phyloP scores from a whole-genome alignment of 176 grass and related monocot genomes.

The Panicum miliaceum region DNA sequence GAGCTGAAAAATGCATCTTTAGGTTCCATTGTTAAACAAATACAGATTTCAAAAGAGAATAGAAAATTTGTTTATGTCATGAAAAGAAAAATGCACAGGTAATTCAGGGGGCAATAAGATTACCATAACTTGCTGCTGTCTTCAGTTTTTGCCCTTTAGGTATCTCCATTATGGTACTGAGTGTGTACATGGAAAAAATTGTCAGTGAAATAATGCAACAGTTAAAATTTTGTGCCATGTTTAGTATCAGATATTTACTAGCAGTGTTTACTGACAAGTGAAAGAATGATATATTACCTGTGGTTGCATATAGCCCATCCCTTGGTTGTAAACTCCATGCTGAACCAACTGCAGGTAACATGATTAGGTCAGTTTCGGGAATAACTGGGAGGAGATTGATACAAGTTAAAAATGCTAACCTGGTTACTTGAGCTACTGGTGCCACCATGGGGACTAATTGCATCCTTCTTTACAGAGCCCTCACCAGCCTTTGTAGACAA shows the following conservation, averaged over 20 bases:
- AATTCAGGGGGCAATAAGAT: conserved; percentile 21
- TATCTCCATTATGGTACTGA: conserved; percentile 80
- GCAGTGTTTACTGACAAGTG: conserved; percentile 16
- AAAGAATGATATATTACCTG: conserved; percentile 58
- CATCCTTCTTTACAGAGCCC: conserved; percentile 73
- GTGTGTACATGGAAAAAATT: conserved; percentile 7
- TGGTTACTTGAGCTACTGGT: conserved; percentile 68
- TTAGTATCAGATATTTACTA: conserved; percentile 31
- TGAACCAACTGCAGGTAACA: conserved; percentile 69
- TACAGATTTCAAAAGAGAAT: background rate
- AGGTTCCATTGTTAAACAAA: background rate
- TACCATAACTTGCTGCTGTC: conserved; percentile 29
- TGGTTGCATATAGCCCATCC: conserved; percentile 96
- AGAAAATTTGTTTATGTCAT: background rate
- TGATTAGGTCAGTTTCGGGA: conserved; percentile 36
- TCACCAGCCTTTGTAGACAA: conserved; percentile 81
- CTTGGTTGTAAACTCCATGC: conserved; percentile 76
- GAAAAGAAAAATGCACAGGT: background rate
- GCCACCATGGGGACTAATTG: conserved; percentile 49
- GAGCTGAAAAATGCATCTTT: background rate
- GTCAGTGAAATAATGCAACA: conserved; percentile 17
- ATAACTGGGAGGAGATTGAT: conserved; percentile 19
- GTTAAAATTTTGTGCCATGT: conserved; percentile 8
- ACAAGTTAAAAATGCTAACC: conserved; percentile 51
- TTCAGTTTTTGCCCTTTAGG: conserved; percentile 52